Evolutionary conservation across 257 asterid genomes (phyloP), one percentile per base, ranked within the genome.

Genomic region (Solanum lignicaule): DNA sequence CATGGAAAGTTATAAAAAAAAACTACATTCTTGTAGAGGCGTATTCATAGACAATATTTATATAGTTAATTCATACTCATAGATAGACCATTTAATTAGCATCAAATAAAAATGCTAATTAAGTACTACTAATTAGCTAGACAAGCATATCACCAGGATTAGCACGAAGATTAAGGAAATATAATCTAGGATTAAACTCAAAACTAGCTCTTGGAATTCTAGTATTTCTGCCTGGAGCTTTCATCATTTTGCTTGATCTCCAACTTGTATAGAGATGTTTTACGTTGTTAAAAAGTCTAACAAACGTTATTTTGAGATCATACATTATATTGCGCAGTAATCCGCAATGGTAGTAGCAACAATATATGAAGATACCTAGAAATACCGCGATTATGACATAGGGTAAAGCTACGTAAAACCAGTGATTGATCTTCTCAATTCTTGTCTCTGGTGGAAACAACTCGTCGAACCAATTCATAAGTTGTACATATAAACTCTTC

Each of bases 401-500:
- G 0, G 88, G 90, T 31, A 38, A 31, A 48, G 85, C 90, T 3
- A 86, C 16, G 14, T 83, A 82, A 87, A 90, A 10, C 91, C 90
- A 89, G 38, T 86, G 60, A 36, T 62, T 29, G 79, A 93, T 35
- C 89, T 89, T 89, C 4, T 90, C 91, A 1, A 76, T 87, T 86
- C 93, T 88, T 10, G 94, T 92, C 6, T 89, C 94, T 52, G 90
- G 91, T 41, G 94, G 90, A 32, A 90, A 86, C 14, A 82, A 86
- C 9, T 75, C n/a, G 84, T 90, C 90, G 9, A 91, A 60, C 94
- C 95, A 91, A 10, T 55, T 87, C 71, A 87, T 2, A 2, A 87
- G 75, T 43, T 85, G 29, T 5, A 68, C 90, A 38, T 2, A 39
- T 38, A 23, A 76, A n/a, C 14, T 76, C 35, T 13, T 38, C 4